Evolutionary conservation across 2,329 filamentous ascomycete genomes (phyloP), one percentile per base, ranked within the genome.

Genomic region (Cordyceps sp.): DNA sequence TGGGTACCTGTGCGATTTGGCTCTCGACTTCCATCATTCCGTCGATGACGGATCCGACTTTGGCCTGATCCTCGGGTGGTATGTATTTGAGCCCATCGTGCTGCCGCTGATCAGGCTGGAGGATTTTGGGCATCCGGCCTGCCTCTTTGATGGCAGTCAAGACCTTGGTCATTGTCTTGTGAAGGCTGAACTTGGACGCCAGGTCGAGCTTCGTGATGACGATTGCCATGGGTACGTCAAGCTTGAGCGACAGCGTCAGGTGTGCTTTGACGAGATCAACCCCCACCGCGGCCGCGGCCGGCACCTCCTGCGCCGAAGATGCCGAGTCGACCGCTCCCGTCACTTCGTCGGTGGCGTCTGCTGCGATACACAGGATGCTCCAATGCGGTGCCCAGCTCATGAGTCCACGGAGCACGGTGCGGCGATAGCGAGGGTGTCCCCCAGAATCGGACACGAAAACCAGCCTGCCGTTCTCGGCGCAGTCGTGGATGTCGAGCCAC

Each of bases 321-420:
- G 12, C 12, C 21, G 12, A 23, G 21, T 12, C 21, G 7, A 23
- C 12, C 12, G 21, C 7, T 12, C 21, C 12, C 21, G 21, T 23
- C 21, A 44, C 42, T 29, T 50, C 45, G 10, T 78, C 72, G 10
- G 66, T 62, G 39, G 79, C 78, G 45, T 90, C 80, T 23, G 83
- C 84, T 29, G 84, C 75, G 38, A 96, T 73, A 42, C 92, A 94
- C 3, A 96, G 64, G 16, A 93, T 54, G 2, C 82, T 85, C 78
- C 90, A 98, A 49, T 96, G 85, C 8, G 90, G 90, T 24, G 82
- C 81, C 86, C 90, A 96, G 29, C 86, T 90, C 39, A 98, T 69
- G n/a, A 98, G 62, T 1, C 86, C 85, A 37, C 88, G 73, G 33
- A 96, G 63, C 3, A 84, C 88, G 6, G 88, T 96, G 34, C 90